Evolutionary conservation across 768 basidiomycete genomes (phyloP), one percentile per base, ranked within the genome.

Genomic region (Naematelia encephala): DNA sequence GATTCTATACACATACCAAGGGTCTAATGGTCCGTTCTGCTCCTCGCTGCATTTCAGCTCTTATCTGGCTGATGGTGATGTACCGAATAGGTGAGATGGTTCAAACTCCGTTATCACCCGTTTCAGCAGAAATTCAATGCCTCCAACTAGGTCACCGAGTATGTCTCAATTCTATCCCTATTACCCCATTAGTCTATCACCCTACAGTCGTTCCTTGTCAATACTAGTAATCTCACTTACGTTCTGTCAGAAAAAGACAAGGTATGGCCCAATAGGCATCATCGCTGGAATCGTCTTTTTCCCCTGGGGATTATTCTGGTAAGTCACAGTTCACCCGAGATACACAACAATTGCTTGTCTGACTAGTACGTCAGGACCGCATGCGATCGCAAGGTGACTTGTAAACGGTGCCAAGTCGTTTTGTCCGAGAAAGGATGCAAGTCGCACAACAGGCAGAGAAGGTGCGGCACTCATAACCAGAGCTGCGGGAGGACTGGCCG

Each of bases 291-390:
- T 65, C 47, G 57, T 56, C n/a, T 59, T 65, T 54, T 65, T 65
- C 60, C 63, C 63, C 5, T 65, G 56, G 59, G 60, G 63, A 39
- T 47, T 65, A 4, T 65, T 65, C 53, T 65, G 63, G 63, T 65
- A 4, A 61, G 60, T 51, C 16, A 3, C 16, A 28, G 5, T 21
- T 48, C 34, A 8, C 54, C n/a, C 22, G 29, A 39, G 28, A 10
- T 25, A 4, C 2, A n/a, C n/a, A n/a, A n/a, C n/a, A n/a, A n/a
- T n/a, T n/a, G n/a, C n/a, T n/a, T n/a, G n/a, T n/a, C n/a, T n/a
- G n/a, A n/a, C n/a, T n/a, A n/a, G n/a, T n/a, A n/a, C n/a, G 13
- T 49, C 22, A 64, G 63, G 63, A 64, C 59, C 0, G 29, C 42
- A 14, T 60, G 63, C 47, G 63, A 64, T 51, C 60, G 55, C 3